Percentiles rank a stretch among this genome's conserved stretches.
phyloP scores from a whole-genome alignment of 2,329 filamentous ascomycete genomes.

The Talaromyces sp. region DNA sequence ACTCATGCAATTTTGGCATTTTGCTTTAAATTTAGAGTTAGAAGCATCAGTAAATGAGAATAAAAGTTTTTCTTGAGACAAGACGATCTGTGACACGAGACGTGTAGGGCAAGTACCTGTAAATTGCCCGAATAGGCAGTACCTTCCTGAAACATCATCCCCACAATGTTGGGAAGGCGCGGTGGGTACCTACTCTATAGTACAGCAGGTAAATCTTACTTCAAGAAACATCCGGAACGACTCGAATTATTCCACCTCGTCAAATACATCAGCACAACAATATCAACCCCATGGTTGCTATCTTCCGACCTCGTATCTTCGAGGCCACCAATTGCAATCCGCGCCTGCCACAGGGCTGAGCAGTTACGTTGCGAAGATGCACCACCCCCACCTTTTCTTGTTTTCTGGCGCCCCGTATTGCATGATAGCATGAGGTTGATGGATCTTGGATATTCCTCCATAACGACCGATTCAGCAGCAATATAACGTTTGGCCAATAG shows the following conservation, averaged over 20 bases:
- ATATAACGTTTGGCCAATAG: neutral
- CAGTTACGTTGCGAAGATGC: conserved; percentile 4
- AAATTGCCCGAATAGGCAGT: conserved; percentile 3
- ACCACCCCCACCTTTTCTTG: conserved; percentile 12
- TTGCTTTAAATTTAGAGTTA: neutral
- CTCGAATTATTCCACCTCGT: neutral
- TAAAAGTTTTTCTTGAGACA: neutral
- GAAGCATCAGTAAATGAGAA: neutral
- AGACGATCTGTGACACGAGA: neutral
- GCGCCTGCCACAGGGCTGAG: conserved; percentile 2
- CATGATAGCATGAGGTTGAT: conserved; percentile 1
- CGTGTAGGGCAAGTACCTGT: neutral
- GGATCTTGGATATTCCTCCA: neutral
- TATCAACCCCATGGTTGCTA: neutral
- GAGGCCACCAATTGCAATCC: conserved; percentile 13
- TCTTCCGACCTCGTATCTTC: neutral
- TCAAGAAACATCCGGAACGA: neutral
- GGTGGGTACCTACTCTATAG: neutral
- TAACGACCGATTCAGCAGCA: neutral
- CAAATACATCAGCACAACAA: neutral
- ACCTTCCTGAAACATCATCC: conserved; percentile 6
- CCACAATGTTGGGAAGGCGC: neutral
- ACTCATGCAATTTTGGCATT: neutral
- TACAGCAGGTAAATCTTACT: neutral
- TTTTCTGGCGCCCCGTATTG: conserved; percentile 2